A percentile compares a stretch with the other conserved stretches of the same genome.
Evolutionary conservation across 1,139 yeast genomes (phyloP).

Genomic region (Saccharomyces uvarum): DNA sequence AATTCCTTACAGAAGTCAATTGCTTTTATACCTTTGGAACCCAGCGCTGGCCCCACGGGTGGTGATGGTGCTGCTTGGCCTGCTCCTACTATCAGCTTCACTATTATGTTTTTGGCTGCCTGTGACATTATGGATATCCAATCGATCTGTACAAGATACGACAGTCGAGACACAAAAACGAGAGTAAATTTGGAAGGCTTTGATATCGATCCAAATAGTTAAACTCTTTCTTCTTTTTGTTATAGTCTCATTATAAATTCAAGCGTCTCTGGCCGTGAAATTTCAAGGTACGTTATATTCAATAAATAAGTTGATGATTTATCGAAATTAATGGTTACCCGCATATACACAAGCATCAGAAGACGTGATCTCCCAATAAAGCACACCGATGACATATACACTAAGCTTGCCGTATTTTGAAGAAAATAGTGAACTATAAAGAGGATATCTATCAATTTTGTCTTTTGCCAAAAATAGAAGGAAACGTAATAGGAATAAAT

Average conservation of each 20-base stretch:
- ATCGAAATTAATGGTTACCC: background rate
- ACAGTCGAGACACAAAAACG: background rate
- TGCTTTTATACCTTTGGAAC: slow-evolving; percentile 97
- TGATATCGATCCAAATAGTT: background rate
- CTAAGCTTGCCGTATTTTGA: background rate
- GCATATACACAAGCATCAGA: background rate
- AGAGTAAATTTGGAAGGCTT: background rate
- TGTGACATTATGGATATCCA: slow-evolving; percentile 23
- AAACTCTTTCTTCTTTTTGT: background rate
- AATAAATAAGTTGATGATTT: background rate
- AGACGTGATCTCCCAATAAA: background rate
- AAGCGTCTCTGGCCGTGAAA: background rate
- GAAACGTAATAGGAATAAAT: background rate
- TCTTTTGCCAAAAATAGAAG: background rate
- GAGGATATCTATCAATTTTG: background rate
- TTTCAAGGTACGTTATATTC: background rate
- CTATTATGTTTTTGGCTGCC: slow-evolving; percentile 41
- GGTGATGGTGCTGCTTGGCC: slow-evolving; percentile 99
- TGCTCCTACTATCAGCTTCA: slow-evolving; percentile 92
- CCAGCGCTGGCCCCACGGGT: slow-evolving; percentile 98
- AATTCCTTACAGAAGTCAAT: slow-evolving; percentile 97
- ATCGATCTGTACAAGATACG: background rate
- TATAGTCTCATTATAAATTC: background rate
- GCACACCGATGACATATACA: background rate
- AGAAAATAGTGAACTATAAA: background rate